phyloP scores from a whole-genome alignment of 805 yeast species.

The Candida schatavii region DNA sequence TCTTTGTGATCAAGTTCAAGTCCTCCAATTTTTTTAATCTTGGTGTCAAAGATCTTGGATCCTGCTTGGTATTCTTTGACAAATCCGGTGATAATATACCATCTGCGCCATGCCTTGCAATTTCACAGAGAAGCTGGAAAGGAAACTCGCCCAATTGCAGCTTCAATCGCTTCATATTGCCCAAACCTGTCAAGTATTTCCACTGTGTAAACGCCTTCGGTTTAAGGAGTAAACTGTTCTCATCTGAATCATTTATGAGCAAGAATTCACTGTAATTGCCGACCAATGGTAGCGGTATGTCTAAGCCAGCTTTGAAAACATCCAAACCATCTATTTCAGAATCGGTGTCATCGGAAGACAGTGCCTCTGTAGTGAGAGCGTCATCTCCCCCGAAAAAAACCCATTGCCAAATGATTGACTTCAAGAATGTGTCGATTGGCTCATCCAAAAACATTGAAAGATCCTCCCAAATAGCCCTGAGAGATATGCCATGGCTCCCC shows the following conservation, averaged over 20 bases:
- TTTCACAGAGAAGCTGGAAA: constrained; percentile 56
- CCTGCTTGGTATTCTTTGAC: constrained; percentile 60
- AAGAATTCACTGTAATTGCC: constrained; percentile 19
- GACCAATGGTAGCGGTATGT: constrained; percentile 10
- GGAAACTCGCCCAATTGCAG: constrained; percentile 51
- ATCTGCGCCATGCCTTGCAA: constrained; percentile 51
- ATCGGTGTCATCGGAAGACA: constrained; percentile 1
- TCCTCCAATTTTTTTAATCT: constrained; percentile 56
- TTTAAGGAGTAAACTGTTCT: constrained; percentile 17
- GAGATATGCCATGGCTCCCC: constrained; percentile 28
- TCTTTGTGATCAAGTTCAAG: constrained; percentile 45
- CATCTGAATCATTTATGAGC: constrained; percentile 12
- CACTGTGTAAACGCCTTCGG: constrained; percentile 59
- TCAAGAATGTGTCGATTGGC: constrained; percentile 32
- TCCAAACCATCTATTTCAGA: constrained; percentile 13
- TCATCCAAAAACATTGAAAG: constrained; percentile 16
- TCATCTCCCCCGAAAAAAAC: constrained; percentile 20
- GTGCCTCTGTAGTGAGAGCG: not conserved
- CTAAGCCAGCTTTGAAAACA: constrained; percentile 12
- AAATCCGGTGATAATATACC: constrained; percentile 64
- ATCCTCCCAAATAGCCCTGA: constrained; percentile 26
- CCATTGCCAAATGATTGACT: constrained; percentile 40
- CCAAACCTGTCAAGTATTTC: constrained; percentile 51
- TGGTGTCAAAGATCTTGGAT: constrained; percentile 64
- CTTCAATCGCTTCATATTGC: constrained; percentile 44